These are phyloP conservation scores for Candida labiduridarum DNA, from an alignment of 1,139 yeast species.

Conservation along the genomic window DNA sequence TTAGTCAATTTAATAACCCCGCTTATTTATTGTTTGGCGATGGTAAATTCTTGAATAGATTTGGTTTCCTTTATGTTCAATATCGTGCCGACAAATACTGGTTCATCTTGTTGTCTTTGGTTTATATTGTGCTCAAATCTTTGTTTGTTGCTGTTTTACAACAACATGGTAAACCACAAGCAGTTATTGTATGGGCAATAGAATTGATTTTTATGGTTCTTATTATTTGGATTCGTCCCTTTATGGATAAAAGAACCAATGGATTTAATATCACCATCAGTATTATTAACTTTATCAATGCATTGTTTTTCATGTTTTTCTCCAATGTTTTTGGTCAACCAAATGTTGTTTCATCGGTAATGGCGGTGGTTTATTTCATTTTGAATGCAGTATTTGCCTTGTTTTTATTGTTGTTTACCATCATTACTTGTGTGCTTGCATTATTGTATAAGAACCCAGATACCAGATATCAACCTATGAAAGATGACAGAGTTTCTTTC, in stretches of 20 bases:
- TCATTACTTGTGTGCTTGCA: slow-evolving; percentile 85
- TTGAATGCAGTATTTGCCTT: slow-evolving; percentile 89
- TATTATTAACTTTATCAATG: slow-evolving; percentile 76
- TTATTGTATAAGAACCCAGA: slow-evolving; percentile 90
- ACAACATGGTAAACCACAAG: slow-evolving; percentile 74
- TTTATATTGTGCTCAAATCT: slow-evolving; percentile 72
- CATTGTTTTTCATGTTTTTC: slow-evolving; percentile 86
- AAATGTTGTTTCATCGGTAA: slow-evolving; percentile 82
- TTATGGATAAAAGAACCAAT: slow-evolving; percentile 92
- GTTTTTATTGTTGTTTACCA: slow-evolving; percentile 78
- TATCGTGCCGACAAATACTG: slow-evolving; percentile 86
- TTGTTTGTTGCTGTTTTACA: slow-evolving; percentile 88
- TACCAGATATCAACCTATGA: slow-evolving; percentile 93
- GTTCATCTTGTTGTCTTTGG: slow-evolving; percentile 68
- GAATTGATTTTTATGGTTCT: slow-evolving; percentile 70
- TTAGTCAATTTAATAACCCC: slow-evolving; percentile 78
- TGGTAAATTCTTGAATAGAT: slow-evolving; percentile 74
- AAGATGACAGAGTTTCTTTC: slow-evolving; percentile 93
- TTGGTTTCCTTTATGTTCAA: slow-evolving; percentile 92
- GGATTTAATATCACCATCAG: slow-evolving; percentile 86
- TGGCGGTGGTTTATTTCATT: slow-evolving; percentile 91
- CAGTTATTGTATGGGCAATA: slow-evolving; percentile 71
- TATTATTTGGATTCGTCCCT: slow-evolving; percentile 77
- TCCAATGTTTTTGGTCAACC: slow-evolving; percentile 85
- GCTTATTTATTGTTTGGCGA: slow-evolving; percentile 92